Evolutionary conservation across 2,329 filamentous ascomycete species (phyloP).

Genomic region (Microdochium nivale): DNA sequence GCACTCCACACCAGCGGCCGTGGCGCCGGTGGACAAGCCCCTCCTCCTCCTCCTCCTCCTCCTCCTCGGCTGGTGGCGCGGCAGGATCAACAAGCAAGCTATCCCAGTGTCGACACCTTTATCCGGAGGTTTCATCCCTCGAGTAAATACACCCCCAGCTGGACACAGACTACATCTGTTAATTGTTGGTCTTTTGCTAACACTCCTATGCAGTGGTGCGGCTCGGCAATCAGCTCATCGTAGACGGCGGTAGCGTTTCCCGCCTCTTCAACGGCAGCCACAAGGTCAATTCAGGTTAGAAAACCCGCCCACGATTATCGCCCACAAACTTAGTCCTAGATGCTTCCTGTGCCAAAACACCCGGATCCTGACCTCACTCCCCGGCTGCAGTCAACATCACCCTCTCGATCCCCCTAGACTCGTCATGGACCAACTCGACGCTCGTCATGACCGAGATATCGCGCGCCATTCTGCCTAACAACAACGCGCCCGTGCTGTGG

Average conservation of each 20-base stretch:
- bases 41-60: neutral
- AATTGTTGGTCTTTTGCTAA: neutral
- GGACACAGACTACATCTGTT: too few species aligned
- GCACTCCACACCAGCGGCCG: too few species aligned
- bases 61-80: neutral
- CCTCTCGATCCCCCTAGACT: constrained; percentile 21
- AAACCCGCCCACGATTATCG: constrained; percentile 11
- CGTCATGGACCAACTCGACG: constrained; percentile 24
- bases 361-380: too few species aligned
- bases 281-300: constrained; percentile 8
- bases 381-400: constrained; percentile 20
- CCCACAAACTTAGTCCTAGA: neutral
- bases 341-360: too few species aligned
- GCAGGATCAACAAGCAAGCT: neutral
- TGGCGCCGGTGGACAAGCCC: neutral
- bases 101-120: neutral
- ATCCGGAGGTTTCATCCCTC: neutral
- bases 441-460: constrained; percentile 17
- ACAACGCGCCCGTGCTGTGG: constrained; percentile 20
- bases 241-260: constrained; percentile 27
- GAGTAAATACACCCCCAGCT: neutral
- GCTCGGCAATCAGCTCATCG: neutral
- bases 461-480: constrained; percentile 19
- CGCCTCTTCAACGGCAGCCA: constrained; percentile 14
- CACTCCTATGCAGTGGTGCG: neutral